phyloP scores from a whole-genome alignment of 768 basidiomycete species.

The Albatrellus ellisii region DNA sequence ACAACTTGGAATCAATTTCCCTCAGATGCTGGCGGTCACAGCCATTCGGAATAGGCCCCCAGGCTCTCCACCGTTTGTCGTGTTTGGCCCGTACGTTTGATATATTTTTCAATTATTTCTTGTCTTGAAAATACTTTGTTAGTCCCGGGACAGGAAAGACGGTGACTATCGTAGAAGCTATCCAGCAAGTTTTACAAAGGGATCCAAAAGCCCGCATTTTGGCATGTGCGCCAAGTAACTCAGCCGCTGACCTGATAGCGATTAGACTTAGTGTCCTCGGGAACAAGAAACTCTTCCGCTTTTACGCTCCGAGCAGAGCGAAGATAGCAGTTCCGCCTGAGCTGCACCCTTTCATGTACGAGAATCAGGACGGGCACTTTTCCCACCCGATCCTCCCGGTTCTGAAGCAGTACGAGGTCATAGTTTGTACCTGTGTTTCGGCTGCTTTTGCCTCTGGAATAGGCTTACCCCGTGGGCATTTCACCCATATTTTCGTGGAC shows the following conservation, averaged over 20 bases:
- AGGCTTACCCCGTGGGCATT: slow-evolving; percentile 48
- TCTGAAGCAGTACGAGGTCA: slow-evolving; percentile 32
- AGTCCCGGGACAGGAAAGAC: slow-evolving; percentile 62
- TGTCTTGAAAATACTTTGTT: not conserved
- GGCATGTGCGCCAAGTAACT: slow-evolving; percentile 57
- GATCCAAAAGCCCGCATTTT: slow-evolving; percentile 35
- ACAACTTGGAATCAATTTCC: slow-evolving; percentile 26
- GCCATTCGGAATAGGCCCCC: slow-evolving; percentile 31
- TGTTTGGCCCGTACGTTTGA: slow-evolving; percentile 49
- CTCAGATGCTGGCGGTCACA: slow-evolving; percentile 37
- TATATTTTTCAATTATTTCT: not conserved
- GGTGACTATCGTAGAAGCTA: slow-evolving; percentile 49
- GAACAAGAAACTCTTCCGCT: slow-evolving; percentile 33
- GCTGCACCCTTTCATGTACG: slow-evolving; percentile 26
- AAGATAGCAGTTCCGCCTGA: slow-evolving; percentile 23
- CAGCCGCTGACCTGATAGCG: slow-evolving; percentile 50
- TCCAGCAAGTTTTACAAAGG: slow-evolving; percentile 35
- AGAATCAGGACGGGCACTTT: slow-evolving; percentile 25
- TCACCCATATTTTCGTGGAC: slow-evolving; percentile 55
- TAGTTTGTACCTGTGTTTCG: slow-evolving; percentile 57
- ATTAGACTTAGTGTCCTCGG: slow-evolving; percentile 26
- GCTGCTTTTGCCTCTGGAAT: slow-evolving; percentile 41
- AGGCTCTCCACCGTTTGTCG: slow-evolving; percentile 40
- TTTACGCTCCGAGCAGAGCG: slow-evolving; percentile 42
- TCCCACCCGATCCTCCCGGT: slow-evolving; percentile 30